phyloP scores from a whole-genome alignment of 2,329 filamentous ascomycete genomes.

The Seiridium unicorne region DNA sequence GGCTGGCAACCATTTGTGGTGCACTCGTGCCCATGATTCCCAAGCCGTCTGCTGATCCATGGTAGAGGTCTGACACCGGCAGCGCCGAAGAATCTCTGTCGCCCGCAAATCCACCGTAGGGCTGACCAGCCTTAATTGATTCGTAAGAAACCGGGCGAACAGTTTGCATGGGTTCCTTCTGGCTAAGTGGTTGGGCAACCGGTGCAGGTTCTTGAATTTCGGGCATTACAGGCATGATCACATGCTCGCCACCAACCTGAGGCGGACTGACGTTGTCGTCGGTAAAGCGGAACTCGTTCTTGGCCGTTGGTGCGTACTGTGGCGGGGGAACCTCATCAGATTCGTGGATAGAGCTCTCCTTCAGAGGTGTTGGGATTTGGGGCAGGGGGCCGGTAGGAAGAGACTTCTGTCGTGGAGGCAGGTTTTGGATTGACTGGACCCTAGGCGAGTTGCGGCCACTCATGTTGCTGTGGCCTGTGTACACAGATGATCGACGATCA shows the following conservation, averaged over 20 bases:
- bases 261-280: slow-evolving; percentile 25
- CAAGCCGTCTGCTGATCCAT: slow-evolving; percentile 12
- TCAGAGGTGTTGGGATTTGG: slow-evolving; percentile 21
- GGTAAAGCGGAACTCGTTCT: slow-evolving; percentile 34
- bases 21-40: slow-evolving; percentile 20
- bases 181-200: slow-evolving; percentile 19
- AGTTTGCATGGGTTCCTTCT: slow-evolving; percentile 17
- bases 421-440: slow-evolving; percentile 16
- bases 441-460: slow-evolving; percentile 23
- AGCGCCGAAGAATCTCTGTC: slow-evolving; percentile 19
- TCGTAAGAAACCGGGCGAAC: slow-evolving; percentile 22
- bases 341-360: slow-evolving; percentile 14
- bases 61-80: slow-evolving; percentile 10
- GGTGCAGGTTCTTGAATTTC: slow-evolving; percentile 36
- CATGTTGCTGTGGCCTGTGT: slow-evolving; percentile 36
- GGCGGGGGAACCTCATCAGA: slow-evolving; percentile 11
- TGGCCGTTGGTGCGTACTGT: slow-evolving; percentile 14
- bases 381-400: slow-evolving; percentile 36
- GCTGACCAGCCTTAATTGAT: slow-evolving; percentile 14
- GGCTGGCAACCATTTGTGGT: slow-evolving; percentile 14
- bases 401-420: slow-evolving; percentile 43
- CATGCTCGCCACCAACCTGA: slow-evolving; percentile 19
- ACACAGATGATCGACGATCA: slow-evolving; percentile 38
- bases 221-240: slow-evolving; percentile 30
- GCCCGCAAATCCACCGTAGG: slow-evolving; percentile 16